Conservation (phyloP, 1,139 yeast genomes). For the Sugiyamaella xylanicola region DNA sequence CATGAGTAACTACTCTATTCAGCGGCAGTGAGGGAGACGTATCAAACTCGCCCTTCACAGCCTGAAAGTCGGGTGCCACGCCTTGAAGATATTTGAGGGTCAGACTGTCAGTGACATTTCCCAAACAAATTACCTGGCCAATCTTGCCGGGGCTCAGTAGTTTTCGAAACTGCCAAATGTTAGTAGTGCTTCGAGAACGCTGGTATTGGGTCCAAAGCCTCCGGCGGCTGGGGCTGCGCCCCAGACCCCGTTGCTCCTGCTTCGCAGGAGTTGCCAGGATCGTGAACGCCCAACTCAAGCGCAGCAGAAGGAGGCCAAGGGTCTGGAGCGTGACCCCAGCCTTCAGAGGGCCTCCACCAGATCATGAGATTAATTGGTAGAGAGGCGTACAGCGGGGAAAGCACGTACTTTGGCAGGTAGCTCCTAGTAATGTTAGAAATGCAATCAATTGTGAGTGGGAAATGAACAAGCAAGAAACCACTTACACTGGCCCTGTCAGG, state of each 20-base stretch:
- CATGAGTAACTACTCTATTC: conserved; percentile 66
- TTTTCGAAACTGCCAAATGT: conserved; percentile 53
- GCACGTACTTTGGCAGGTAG: conserved; percentile 35
- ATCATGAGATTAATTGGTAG: too few relatives aligned
- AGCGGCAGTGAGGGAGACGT: conserved; percentile 54
- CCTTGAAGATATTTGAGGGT: conserved; percentile 65
- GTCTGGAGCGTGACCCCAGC: too few relatives aligned
- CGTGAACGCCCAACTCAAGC: too few relatives aligned
- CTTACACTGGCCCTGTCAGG: conserved; percentile 70
- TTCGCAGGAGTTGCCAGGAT: too few relatives aligned
- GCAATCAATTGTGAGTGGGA: not conserved
- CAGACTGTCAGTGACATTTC: conserved; percentile 72
- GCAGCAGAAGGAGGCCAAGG: too few relatives aligned
- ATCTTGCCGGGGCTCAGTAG: conserved; percentile 80
- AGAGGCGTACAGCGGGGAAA: not conserved
- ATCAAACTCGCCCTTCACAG: conserved; percentile 82
- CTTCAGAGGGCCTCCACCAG: too few relatives aligned
- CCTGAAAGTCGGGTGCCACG: conserved; percentile 69
- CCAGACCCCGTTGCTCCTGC: too few relatives aligned
- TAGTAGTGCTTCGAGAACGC: conserved; percentile 1
- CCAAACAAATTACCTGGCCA: conserved; percentile 79
- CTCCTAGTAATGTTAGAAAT: conserved; percentile 26
- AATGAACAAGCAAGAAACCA: not conserved
- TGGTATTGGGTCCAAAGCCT: not conserved
- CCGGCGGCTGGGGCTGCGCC: not conserved